These are phyloP conservation scores for Panicum miliaceum DNA, from an alignment of 176 grass and related monocot species.

Conservation along the genomic window DNA sequence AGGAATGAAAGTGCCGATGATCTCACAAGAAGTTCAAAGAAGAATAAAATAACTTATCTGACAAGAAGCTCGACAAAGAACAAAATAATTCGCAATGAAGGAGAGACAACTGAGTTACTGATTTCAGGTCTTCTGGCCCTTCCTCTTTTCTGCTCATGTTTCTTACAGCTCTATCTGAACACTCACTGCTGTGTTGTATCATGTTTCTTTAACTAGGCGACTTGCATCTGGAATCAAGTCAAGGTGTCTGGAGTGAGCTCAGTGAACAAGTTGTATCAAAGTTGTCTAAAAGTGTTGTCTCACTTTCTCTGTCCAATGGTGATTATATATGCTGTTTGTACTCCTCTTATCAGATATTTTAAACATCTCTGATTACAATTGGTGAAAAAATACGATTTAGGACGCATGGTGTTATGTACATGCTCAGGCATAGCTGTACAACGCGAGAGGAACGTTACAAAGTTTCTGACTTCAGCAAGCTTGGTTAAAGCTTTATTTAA, in stretches of 20 bases:
- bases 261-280: background rate
- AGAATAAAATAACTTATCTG: background rate
- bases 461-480: conserved; percentile 3
- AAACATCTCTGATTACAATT: background rate
- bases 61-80: background rate
- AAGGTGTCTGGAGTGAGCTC: background rate
- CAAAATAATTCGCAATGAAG: background rate
- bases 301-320: background rate
- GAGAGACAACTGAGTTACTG: no score
- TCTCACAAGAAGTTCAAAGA: background rate
- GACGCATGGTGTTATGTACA: background rate
- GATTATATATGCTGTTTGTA: background rate
- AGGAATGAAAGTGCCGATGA: background rate
- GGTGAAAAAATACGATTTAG: background rate
- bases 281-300: background rate
- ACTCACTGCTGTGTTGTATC: background rate
- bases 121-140: background rate
- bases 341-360: background rate
- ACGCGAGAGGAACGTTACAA: background rate
- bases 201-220: conserved; percentile 3
- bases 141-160: background rate
- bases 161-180: background rate
- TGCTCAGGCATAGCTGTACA: conserved; percentile 6
- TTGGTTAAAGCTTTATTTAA: background rate
- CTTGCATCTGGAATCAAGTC: background rate